Evolutionary conservation across 2,329 filamentous ascomycete species (phyloP).

Genomic region (Diaporthe vaccinii): DNA sequence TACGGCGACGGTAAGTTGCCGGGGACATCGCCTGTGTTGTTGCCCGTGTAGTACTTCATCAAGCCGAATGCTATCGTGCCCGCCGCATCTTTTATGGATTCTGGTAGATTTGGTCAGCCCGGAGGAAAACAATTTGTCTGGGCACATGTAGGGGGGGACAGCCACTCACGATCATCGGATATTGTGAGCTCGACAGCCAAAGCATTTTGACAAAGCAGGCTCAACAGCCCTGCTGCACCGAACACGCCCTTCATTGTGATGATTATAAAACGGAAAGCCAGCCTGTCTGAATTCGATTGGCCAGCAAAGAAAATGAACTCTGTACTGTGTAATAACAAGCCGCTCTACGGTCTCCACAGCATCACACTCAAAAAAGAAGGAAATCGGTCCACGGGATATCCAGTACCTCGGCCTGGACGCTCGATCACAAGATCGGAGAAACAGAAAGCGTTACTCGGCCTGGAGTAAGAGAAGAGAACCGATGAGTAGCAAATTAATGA

Average conservation of each 20-base stretch:
- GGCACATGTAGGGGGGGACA: not conserved
- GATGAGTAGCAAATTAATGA: constrained; percentile 33
- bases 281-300: constrained; percentile 3
- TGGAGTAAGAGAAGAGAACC: constrained; percentile 45
- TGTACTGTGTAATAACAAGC: constrained; percentile 11
- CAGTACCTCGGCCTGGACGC: constrained; percentile 9
- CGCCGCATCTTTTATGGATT: constrained; percentile 64
- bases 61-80: constrained; percentile 62
- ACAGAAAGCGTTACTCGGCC: constrained; percentile 48
- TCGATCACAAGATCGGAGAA: constrained; percentile 20
- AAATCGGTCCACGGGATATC: not conserved
- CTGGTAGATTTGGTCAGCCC: constrained; percentile 56
- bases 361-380: constrained; percentile 42
- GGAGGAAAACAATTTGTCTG: constrained; percentile 16
- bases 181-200: constrained; percentile 44
- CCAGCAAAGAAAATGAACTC: not conserved
- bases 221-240: constrained; percentile 36
- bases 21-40: constrained; percentile 69
- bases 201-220: constrained; percentile 43
- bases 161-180: constrained; percentile 44
- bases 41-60: constrained; percentile 67
- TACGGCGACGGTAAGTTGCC: constrained; percentile 64
- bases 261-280: not conserved
- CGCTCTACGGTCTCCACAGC: constrained; percentile 14
- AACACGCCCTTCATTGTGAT: constrained; percentile 43